Percentiles rank a stretch among this genome's conserved stretches.
Evolutionary conservation across 2,329 filamentous ascomycete genomes (phyloP).

Genomic region (Pseudogymnoascus sp.): DNA sequence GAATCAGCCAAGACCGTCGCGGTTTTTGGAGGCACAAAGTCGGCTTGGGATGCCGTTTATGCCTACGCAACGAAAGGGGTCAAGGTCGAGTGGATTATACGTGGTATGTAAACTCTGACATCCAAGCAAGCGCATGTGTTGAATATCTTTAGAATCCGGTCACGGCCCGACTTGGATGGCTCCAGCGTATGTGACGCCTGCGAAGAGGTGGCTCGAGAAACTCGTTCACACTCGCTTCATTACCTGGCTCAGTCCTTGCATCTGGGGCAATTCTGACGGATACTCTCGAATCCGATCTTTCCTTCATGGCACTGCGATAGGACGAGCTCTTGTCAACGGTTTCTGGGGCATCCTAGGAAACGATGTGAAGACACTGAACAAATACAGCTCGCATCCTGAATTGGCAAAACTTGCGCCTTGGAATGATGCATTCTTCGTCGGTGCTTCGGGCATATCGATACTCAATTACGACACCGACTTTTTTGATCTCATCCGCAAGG

Average conservation of each 20-base stretch:
- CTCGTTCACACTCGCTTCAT: slow-evolving; percentile 58
- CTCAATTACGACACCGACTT: slow-evolving; percentile 52
- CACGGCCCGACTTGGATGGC: slow-evolving; percentile 53
- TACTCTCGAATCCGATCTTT: slow-evolving; percentile 46
- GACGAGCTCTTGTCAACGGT: slow-evolving; percentile 44
- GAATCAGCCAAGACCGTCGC: slow-evolving; percentile 37
- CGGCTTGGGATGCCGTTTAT: slow-evolving; percentile 57
- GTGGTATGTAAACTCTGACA: slow-evolving; percentile 31
- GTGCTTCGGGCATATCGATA: slow-evolving; percentile 45
- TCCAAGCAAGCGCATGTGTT: neutral
- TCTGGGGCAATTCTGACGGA: slow-evolving; percentile 59
- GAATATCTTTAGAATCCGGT: slow-evolving; percentile 32
- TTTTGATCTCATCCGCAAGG: slow-evolving; percentile 46
- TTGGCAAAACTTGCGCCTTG: slow-evolving; percentile 47
- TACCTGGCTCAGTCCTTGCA: slow-evolving; percentile 67
- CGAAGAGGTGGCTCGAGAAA: slow-evolving; percentile 62
- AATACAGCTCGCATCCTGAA: slow-evolving; percentile 46
- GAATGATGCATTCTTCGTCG: slow-evolving; percentile 43
- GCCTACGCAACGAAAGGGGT: slow-evolving; percentile 47
- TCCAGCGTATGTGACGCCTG: slow-evolving; percentile 54
- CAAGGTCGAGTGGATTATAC: slow-evolving; percentile 52
- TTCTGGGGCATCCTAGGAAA: slow-evolving; percentile 52
- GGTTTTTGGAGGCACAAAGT: slow-evolving; percentile 57
- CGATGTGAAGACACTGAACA: slow-evolving; percentile 47
- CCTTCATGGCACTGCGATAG: slow-evolving; percentile 49